Evolutionary conservation across 176 grass and related monocot genomes (phyloP), one percentile per base, ranked within the genome.

Genomic region (Musa troglodytarum): DNA sequence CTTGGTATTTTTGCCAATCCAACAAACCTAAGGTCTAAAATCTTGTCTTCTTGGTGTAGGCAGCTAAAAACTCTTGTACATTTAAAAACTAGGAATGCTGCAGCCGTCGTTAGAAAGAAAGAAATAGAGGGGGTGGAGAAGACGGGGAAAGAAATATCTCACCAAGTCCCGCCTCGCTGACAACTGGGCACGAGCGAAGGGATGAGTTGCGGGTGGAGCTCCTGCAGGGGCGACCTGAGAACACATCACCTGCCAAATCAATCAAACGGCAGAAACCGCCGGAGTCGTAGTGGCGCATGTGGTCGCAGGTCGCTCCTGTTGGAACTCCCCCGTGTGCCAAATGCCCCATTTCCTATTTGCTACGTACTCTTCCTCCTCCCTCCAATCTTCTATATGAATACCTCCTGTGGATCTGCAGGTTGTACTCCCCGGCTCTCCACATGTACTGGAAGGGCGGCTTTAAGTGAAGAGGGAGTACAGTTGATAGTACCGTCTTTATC

Each of bases 211-310:
- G n/a, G 23, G 23, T 10, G 75, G 66, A 78, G 77, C 55, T 75
- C 53, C 82, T 49, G 69, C 82, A 83, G 82, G 82, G 82, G 82
- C 58, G 76, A 83, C 82, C 82, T 83, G 82, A 83, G 82, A 83
- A 83, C 82, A 83, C 82, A 77, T 69, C 49, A 77, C 50, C 68
- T 10, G 61, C 28, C 28, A 54, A 16, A n/a, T 26, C 13, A 14
- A 55, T 22, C 53, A 22, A 55, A 26, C 34, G 29, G 67, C 22
- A 81, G 12, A 67, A 63, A 15, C 24, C 67, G 77, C 23, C 15
- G 3, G 1, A 78, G 13, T n/a, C 20, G 69, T 52, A 28, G 49
- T n/a, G 52, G 75, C 68, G 16, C 74, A 73, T 73, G 82, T 78
- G 76, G 50, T 79, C 75, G 9, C 82, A 79, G 55, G 82, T 83